phyloP scores from a whole-genome alignment of 2,329 filamentous ascomycete species.

The Sclerotiophoma versabilis region DNA sequence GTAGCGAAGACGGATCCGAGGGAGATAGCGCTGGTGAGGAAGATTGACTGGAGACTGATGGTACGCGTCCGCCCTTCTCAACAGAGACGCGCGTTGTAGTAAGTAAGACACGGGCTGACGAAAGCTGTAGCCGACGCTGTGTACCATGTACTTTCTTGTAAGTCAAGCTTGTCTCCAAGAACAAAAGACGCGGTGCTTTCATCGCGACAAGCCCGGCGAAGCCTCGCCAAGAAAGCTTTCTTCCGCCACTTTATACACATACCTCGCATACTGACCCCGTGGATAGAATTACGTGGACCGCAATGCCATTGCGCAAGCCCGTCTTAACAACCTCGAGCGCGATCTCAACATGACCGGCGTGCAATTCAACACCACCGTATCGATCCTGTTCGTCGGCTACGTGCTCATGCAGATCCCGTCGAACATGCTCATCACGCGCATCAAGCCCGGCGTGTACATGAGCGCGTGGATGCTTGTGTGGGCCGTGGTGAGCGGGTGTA shows the following conservation, averaged over 20 bases:
- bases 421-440: conserved; percentile 53
- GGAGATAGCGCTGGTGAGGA: conserved; percentile 44
- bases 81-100: not conserved
- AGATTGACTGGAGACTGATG: conserved; percentile 44
- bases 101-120: not conserved
- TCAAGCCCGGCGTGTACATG: conserved; percentile 44
- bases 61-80: conserved; percentile 12
- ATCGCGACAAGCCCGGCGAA: conserved; percentile 2
- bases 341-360: conserved; percentile 52
- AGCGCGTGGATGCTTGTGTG: conserved; percentile 46
- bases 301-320: conserved; percentile 71
- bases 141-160: conserved; percentile 52
- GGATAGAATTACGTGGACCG: conserved; percentile 56
- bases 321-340: conserved; percentile 66
- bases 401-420: conserved; percentile 48
- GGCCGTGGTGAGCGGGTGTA: conserved; percentile 46
- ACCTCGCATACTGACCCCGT: not conserved
- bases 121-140: conserved; percentile 47
- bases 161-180: not conserved
- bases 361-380: conserved; percentile 18
- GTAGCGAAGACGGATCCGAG: conserved; percentile 41
- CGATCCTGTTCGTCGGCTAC: conserved; percentile 58
- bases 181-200: no score
- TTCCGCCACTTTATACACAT: not conserved
- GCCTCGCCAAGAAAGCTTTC: conserved; percentile 15